Evolutionary conservation across 495 filamentous ascomycete genomes (phyloP), one percentile per base, ranked within the genome.

Genomic region (Neurospora sp.): DNA sequence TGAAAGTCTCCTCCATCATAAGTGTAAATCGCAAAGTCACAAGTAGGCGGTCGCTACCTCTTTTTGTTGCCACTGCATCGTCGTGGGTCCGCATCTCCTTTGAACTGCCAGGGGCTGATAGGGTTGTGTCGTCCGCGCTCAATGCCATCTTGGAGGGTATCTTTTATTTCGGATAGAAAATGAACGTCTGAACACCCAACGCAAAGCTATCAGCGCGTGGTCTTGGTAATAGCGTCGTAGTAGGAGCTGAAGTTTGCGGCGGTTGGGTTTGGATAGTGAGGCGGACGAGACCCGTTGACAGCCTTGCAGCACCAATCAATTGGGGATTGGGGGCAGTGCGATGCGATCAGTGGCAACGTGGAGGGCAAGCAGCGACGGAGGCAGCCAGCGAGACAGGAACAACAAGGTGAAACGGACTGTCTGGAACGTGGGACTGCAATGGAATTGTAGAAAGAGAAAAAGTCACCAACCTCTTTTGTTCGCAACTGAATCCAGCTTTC

Each of bases 11-110:
- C 3, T 66, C 7, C 7, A 18, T 66, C 54, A 90, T 90, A 44
- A 91, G 91, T 5, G 92, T 92, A 20, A 90, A 88, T 81, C 91
- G 87, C 71, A 91, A 92, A 31, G 90, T 88, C 73, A 91, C 87
- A 76, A 87, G 86, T 20, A 89, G 78, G 27, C 90, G 84, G 39
- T 88, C 86, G 71, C 88, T 86, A 31, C 86, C 84, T 79, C 89
- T 91, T 82, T 89, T 90, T 9, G 87, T 76, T 38, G 77, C 73
- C 14, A 80, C 76, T 46, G 79, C 82, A 49, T 85, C 84, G 54
- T 87, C 85, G 27, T 82, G 80, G 38, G 79, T 74, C 31, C 83
- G 71, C 69, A 74, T 78, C 31, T 84, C 85, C 77, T 84, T 85
- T 6, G 82, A 82, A 72, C 80, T 82, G 73, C 83, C 83, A 38